Evolutionary conservation across 2,329 filamentous ascomycete genomes (phyloP), one percentile per base, ranked within the genome.

Genomic region (Incumbomyces lentus): DNA sequence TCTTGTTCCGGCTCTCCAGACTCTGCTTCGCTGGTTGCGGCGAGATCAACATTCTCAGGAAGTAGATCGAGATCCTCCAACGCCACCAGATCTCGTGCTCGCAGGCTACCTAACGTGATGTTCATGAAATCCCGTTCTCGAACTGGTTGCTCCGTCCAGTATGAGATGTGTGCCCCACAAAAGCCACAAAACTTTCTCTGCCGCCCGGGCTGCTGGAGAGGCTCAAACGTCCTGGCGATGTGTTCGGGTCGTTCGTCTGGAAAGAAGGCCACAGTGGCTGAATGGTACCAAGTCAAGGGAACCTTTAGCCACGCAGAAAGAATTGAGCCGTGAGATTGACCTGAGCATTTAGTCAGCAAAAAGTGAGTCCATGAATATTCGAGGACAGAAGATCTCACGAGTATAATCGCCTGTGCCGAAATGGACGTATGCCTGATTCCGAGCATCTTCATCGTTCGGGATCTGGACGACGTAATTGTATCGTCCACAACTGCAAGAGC

Each of bases 121-220:
- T 80, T 81, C 67, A 95, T 87, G 60, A 77, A 90, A 6, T 88
- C 79, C 11, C 82, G 82, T 61, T 92, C 85, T 43, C 71, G 72
- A 1, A 65, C 68, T 0, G 84, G 83, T 18, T 77, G 66, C 63
- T 94, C 88, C 39, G 80, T 82, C 87, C 87, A 95, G 57, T 82
- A 86, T 0, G 82, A 83, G 45, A 95, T 69, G 11, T 85, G 84
- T 0, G 88, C 94, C 44, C 89, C 89, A 62, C 89, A 95, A 68
- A 84, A 93, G 18, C 89, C 89, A 66, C 89, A 95, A 65, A 95
- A 95, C 55, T 87, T 78, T 41, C 86, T 79, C 61, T 83, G 79
- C 1, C 77, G 71, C 56, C 75, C 67, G 43, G 73, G 71, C 44
- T 76, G 74, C 55, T 71, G 67, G 2, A 70, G 71, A 17, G 81